phyloP scores from a whole-genome alignment of 1,139 yeast species.

The Candida sp. region DNA sequence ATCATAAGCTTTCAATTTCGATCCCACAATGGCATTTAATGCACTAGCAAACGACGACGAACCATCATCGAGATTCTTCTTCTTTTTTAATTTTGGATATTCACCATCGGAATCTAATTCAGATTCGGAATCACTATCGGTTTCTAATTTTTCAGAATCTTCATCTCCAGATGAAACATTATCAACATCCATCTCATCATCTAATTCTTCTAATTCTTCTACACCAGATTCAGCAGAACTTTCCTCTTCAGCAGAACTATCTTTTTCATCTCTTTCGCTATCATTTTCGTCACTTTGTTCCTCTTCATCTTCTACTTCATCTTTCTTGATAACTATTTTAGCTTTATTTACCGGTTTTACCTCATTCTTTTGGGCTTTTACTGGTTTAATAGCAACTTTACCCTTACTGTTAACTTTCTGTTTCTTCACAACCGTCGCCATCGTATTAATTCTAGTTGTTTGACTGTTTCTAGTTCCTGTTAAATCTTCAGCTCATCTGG shows the following conservation, averaged over 20 bases:
- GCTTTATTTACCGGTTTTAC: constrained; percentile 5
- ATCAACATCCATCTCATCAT: constrained; percentile 12
- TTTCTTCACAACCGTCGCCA: constrained; percentile 8
- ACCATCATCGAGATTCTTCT: constrained; percentile 60
- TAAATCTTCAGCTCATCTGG: background rate
- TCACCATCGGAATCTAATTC: constrained; percentile 29
- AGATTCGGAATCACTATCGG: constrained; percentile 15
- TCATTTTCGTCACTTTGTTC: constrained; percentile 11
- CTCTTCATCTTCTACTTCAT: constrained; percentile 5
- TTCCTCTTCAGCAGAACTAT: constrained; percentile 7
- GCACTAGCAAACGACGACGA: constrained; percentile 78
- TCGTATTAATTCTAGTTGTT: background rate
- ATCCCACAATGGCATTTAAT: constrained; percentile 76
- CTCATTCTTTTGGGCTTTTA: constrained; percentile 1
- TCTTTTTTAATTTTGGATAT: constrained; percentile 42
- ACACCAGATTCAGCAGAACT: constrained; percentile 4
- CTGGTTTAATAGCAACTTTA: constrained; percentile 1
- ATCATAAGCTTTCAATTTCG: constrained; percentile 84
- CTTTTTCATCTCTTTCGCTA: constrained; percentile 9
- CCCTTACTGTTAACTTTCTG: constrained; percentile 7
- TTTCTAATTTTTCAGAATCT: constrained; percentile 10
- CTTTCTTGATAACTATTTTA: constrained; percentile 2
- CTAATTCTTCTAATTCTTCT: constrained; percentile 11
- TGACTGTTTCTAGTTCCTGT: too few relatives aligned
- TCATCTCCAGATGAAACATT: constrained; percentile 11